Conservation (phyloP, 768 basidiomycete species). For the Leucosporidium creatinivorum region DNA sequence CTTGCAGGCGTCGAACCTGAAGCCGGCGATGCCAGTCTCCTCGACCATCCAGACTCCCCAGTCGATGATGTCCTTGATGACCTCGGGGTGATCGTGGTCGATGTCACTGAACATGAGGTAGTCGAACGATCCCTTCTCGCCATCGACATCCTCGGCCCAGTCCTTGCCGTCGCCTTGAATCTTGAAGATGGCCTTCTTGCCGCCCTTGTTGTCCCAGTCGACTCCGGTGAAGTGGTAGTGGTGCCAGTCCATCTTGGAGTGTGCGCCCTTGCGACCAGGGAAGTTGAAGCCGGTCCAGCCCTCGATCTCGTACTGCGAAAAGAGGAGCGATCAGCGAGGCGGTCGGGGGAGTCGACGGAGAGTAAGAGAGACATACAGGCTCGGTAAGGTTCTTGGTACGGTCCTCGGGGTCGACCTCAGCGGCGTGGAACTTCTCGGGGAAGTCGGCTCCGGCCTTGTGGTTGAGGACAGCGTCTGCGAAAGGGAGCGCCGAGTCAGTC, state of each 20-base stretch:
- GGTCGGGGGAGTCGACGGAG: background rate
- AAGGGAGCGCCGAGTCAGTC: background rate
- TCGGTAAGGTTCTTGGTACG: conserved; percentile 43
- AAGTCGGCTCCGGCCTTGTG: conserved; percentile 47
- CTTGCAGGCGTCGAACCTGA: conserved; percentile 43
- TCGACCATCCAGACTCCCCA: conserved; percentile 46
- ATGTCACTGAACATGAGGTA: conserved; percentile 33
- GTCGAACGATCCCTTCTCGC: conserved; percentile 40
- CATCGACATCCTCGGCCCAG: conserved; percentile 43
- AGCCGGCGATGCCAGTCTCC: conserved; percentile 45
- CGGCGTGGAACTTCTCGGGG: conserved; percentile 44
- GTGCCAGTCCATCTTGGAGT: conserved; percentile 42
- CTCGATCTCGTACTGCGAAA: conserved; percentile 42
- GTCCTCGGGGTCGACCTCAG: conserved; percentile 44
- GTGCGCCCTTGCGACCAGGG: conserved; percentile 44
- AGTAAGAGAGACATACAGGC: background rate
- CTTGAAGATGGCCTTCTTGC: conserved; percentile 40
- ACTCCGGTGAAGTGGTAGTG: conserved; percentile 39
- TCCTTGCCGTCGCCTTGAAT: conserved; percentile 46
- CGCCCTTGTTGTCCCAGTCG: conserved; percentile 44
- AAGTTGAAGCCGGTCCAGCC: conserved; percentile 46
- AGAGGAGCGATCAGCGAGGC: background rate
- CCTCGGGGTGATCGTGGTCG: conserved; percentile 44
- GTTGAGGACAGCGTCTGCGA: conserved; percentile 44
- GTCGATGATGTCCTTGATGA: conserved; percentile 37